Conservation (phyloP, 371 early-diverging fungal genomes). For the Nematocida sp. region DNA sequence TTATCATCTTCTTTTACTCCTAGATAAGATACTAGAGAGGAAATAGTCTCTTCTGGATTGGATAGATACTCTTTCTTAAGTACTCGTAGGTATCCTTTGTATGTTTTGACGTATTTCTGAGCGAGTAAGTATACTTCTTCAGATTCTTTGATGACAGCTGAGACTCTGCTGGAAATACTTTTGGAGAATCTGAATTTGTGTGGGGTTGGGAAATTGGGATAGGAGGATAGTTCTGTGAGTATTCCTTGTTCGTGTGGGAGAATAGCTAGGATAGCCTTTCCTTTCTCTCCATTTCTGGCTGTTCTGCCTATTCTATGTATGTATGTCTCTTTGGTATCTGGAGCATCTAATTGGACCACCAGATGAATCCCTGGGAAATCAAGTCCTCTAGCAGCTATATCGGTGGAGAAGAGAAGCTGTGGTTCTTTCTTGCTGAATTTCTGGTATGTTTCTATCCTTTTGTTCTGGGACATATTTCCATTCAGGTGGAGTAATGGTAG, state of each 20-base stretch:
- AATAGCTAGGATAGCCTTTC: slow-evolving; percentile 68
- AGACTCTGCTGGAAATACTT: slow-evolving; percentile 1
- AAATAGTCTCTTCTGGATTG: neutral
- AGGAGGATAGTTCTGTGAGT: neutral
- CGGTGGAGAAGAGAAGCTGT: slow-evolving; percentile 73
- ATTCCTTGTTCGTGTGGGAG: neutral
- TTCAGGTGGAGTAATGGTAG: slow-evolving; percentile 64
- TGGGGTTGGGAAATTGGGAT: slow-evolving; percentile 11
- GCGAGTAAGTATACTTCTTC: slow-evolving; percentile 27
- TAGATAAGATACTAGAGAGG: slow-evolving; percentile 18
- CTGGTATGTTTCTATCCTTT: slow-evolving; percentile 70
- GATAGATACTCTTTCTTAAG: slow-evolving; percentile 15
- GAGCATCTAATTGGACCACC: slow-evolving; percentile 56
- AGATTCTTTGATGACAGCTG: neutral
- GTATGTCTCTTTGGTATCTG: slow-evolving; percentile 68
- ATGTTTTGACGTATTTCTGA: slow-evolving; percentile 51
- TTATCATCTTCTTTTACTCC: slow-evolving; percentile 48
- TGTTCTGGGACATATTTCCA: slow-evolving; percentile 66
- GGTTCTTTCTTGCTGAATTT: slow-evolving; percentile 60
- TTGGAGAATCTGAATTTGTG: neutral
- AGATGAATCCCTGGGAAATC: slow-evolving; percentile 66
- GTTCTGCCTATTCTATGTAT: slow-evolving; percentile 61
- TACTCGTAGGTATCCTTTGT: slow-evolving; percentile 37
- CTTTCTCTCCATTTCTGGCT: slow-evolving; percentile 41
- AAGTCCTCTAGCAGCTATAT: slow-evolving; percentile 81